Evolutionary conservation across 768 basidiomycete species (phyloP), one percentile per base, ranked within the genome.

Genomic region (Asterophora parasitica): DNA sequence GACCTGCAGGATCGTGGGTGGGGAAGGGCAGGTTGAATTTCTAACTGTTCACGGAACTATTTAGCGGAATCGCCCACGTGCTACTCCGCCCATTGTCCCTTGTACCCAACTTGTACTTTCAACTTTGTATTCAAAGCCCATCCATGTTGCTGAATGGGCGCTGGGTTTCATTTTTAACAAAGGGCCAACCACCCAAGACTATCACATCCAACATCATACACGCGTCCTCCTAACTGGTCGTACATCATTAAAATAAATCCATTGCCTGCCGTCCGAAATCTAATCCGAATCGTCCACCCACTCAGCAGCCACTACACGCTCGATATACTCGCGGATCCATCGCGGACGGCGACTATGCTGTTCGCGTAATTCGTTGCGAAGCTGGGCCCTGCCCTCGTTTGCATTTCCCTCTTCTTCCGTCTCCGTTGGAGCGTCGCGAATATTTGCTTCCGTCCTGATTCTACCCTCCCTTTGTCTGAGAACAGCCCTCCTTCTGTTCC

Each of bases 241-340:
- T 68, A 62, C 51, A 58, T 52, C 41, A 51, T 51, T 53, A 56
- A n/a, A n/a, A 9, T 23, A 23, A 23, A 51, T 27, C 45, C 12
- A 31, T 54, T 46, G 27, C 35, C 28, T 52, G 50, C 48, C 50
- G 49, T 61, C 58, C 44, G 58, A 49, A 52, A 56, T 52, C 45
- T 70, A 73, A 53, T 78, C 79, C 23, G 68, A 73, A 59, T 88
- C 85, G 51, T 87, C 86, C 35, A 79, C 72, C 83, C 83, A 87
- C 34, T 82, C 86, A 42, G 76, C 78, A 36, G 65, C 72, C 51
- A 80, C 71, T 40, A 84, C 86, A 15, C 85, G 73, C 13, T 76
- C 73, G 47, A 85, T 75, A 57, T 88, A 89, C 50, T 70, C 70
- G 54, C 71, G 71, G 44, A 87, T 70, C 87, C 87, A 88, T 16